Evolutionary conservation across 176 grass and related monocot genomes (phyloP), one percentile per base, ranked within the genome.

Genomic region (Areca catechu): DNA sequence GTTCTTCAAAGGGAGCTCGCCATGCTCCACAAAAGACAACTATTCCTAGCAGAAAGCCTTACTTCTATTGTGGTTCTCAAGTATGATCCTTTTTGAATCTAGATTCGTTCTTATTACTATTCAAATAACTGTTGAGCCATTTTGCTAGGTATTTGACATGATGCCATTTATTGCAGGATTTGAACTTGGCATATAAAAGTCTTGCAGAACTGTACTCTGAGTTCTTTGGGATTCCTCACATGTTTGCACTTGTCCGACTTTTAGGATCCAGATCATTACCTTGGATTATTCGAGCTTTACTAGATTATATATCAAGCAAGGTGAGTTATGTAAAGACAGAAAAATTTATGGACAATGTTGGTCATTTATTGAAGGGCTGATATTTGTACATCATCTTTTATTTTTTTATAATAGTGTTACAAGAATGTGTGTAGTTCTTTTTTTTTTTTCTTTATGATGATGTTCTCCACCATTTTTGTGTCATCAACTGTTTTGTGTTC

Each of bases 251-350:
- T 80, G 92, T 87, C 60, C 90, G 88, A 87, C 83, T 90, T 77
- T 74, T 96, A 24, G 92, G 92, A 59, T 84, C 86, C 15, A 90
- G 92, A 90, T 90, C 92, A 66, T 80, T 96, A 71, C 92, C 92
- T 75, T 83, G 86, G 67, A 90, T 96, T 37, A 84, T 96, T 59
- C 86, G 92, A 72, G 80, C 92, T 72, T 74, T 96, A 68, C 78
- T 96, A 30, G 92, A 96, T 88, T 83, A 96, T 76, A 82, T 96
- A 72, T 96, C 92, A 69, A 90, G 80, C 71, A 96, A 96, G 83
- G 92, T 96, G 61, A 85, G 74, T 29, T 57, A 19, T 67, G 51
- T 15, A 28, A 4, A 28, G 24, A 19, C 50, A 48, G n/a, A 25
- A n/a, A 52, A 57, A 65, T 50, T 18, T 62, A 53, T 63, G 10